phyloP scores from a whole-genome alignment of 805 yeast genomes.

The Wickerhamiella nectarea region DNA sequence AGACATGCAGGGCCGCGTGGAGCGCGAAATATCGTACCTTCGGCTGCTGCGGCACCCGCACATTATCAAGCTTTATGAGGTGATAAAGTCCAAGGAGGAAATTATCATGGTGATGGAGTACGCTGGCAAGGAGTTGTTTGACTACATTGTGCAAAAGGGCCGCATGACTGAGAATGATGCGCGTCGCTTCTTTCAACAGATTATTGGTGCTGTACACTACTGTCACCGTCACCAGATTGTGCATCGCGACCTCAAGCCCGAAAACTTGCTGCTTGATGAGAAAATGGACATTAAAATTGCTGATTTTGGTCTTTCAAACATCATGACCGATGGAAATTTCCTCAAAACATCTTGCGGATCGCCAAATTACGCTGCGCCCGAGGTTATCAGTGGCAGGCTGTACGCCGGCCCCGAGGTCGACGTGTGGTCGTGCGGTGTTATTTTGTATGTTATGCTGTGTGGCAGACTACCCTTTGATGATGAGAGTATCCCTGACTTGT shows the following conservation, averaged over 20 bases:
- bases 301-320: constrained; percentile 86
- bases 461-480: constrained; percentile 94
- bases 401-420: constrained; percentile 98
- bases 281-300: constrained; percentile 88
- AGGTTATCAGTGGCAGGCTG: constrained; percentile 83
- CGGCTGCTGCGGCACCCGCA: constrained; percentile 87
- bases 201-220: constrained; percentile 90
- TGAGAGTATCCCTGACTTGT: constrained; percentile 86
- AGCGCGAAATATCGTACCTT: constrained; percentile 83
- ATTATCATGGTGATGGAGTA: constrained; percentile 95
- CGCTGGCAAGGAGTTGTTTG: constrained; percentile 93
- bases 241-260: constrained; percentile 93
- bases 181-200: constrained; percentile 87
- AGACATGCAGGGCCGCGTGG: constrained; percentile 95
- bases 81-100: constrained; percentile 86
- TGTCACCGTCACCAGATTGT: constrained; percentile 95
- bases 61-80: constrained; percentile 88
- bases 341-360: constrained; percentile 91
- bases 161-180: constrained; percentile 88
- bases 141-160: constrained; percentile 87
- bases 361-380: constrained; percentile 97
- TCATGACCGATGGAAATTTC: constrained; percentile 96
- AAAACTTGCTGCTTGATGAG: constrained; percentile 78
- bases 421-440: constrained; percentile 96
- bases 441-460: constrained; percentile 87